Conservation (phyloP, 768 basidiomycete genomes). For the Rossbeevera mucosa region DNA sequence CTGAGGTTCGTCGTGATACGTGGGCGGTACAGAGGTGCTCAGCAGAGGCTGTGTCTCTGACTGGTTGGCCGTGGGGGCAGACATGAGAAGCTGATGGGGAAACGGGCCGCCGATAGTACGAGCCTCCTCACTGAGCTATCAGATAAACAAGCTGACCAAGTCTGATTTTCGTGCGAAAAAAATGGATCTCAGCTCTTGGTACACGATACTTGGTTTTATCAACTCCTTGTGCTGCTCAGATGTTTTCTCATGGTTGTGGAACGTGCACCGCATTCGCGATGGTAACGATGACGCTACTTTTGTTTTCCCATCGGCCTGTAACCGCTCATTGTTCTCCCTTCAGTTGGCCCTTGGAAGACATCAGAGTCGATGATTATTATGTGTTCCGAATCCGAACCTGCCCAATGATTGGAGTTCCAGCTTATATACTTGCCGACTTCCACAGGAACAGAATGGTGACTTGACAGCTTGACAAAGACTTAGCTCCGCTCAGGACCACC, state of each 20-base stretch:
- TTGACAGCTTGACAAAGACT: neutral
- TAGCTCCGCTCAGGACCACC: neutral
- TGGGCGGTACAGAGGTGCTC: conserved; percentile 10
- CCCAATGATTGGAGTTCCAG: neutral
- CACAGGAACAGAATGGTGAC: neutral
- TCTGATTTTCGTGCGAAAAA: too few species aligned
- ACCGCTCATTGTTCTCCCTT: neutral
- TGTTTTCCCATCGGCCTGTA: neutral
- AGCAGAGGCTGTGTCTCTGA: conserved; percentile 23
- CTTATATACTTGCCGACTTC: neutral
- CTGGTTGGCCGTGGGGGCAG: conserved; percentile 7
- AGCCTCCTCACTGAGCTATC: neutral
- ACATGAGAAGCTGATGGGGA: conserved; percentile 19
- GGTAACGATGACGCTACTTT: neutral
- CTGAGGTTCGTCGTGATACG: conserved; percentile 14
- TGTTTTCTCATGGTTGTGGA: neutral
- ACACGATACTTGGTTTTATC: neutral
- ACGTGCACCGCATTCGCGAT: neutral
- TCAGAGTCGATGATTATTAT: too few species aligned
- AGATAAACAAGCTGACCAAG: neutral
- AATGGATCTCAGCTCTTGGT: too few species aligned
- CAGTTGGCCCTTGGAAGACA: too few species aligned
- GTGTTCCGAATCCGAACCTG: neutral
- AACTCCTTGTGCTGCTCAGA: neutral
- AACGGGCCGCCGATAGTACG: neutral